Percentiles rank a stretch among this genome's conserved stretches.
phyloP scores from a whole-genome alignment of 139 green algal genomes.

The Zygnema circumcarinatum region DNA sequence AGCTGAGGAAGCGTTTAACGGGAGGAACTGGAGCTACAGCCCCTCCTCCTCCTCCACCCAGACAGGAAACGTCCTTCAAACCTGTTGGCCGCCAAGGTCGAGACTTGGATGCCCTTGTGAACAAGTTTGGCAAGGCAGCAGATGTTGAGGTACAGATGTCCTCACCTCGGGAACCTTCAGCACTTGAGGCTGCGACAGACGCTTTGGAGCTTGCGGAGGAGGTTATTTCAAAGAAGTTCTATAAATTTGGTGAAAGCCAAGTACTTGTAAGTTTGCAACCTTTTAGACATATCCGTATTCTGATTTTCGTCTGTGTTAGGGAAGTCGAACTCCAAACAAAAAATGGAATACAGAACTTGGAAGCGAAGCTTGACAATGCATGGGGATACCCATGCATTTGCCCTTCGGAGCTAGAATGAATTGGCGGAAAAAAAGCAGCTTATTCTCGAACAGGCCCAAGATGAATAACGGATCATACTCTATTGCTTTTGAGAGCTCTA shows the following conservation, averaged over 20 bases:
- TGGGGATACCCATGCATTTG: too few species aligned
- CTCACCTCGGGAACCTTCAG: slow-evolving; percentile 6
- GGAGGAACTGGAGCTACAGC: slow-evolving; percentile 14
- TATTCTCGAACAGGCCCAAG: too few species aligned
- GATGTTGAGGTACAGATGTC: neutral
- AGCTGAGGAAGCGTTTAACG: slow-evolving; percentile 32
- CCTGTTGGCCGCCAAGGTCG: neutral
- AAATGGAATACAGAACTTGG: too few species aligned
- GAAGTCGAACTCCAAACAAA: too few species aligned
- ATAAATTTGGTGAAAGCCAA: slow-evolving; percentile 21
- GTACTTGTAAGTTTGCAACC: slow-evolving; percentile 31
- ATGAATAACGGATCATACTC: too few species aligned
- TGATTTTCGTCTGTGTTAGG: too few species aligned
- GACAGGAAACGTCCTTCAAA: neutral
- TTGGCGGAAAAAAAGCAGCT: too few species aligned
- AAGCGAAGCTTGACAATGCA: too few species aligned
- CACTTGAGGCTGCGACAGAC: slow-evolving; percentile 2
- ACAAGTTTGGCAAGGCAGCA: neutral
- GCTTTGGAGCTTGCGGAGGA: slow-evolving; percentile 37
- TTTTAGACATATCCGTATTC: neutral
- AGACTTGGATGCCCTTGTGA: neutral
- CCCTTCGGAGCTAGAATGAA: too few species aligned
- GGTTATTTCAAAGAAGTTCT: slow-evolving; percentile 41
- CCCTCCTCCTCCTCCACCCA: neutral
- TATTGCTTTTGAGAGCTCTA: too few species aligned